These are phyloP conservation scores for Coemansia reversa DNA, from an alignment of 192 early-diverging fungal genomes.

Conservation along the genomic window DNA sequence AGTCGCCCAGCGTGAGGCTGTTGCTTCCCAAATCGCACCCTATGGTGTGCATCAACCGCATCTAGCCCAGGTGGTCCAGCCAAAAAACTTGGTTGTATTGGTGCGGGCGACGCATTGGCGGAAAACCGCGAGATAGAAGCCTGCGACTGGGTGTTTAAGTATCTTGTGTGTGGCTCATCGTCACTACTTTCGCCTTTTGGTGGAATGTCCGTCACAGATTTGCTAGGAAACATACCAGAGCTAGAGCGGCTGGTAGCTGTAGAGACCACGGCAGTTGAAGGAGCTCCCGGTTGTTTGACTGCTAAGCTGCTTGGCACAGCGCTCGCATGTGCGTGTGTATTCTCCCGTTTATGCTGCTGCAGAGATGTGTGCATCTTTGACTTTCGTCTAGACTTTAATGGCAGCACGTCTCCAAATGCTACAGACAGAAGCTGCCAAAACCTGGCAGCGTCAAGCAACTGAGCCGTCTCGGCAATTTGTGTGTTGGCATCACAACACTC, in stretches of 20 bases:
- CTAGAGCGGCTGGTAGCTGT: constrained; percentile 39
- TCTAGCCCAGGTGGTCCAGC: not conserved
- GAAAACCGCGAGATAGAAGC: constrained; percentile 3
- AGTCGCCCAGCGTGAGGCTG: not conserved
- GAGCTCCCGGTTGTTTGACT: not conserved
- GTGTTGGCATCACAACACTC: constrained; percentile 43
- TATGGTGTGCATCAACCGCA: not conserved
- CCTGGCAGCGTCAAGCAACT: constrained; percentile 27
- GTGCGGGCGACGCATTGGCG: constrained; percentile 17
- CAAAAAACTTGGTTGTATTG: not conserved
- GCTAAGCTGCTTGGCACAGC: not conserved
- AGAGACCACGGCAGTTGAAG: constrained; percentile 7
- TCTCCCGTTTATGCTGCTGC: not conserved
- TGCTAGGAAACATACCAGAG: constrained; percentile 46
- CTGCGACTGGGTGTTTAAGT: constrained; percentile 1
- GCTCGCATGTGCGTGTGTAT: not conserved
- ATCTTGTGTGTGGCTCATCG: constrained; percentile 18
- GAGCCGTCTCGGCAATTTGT: constrained; percentile 7
- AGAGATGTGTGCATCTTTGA: not conserved
- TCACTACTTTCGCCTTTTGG: constrained; percentile 28
- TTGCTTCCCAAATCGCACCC: not conserved
- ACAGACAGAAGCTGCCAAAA: constrained; percentile 46
- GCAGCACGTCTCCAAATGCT: constrained; percentile 38
- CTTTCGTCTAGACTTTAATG: constrained; percentile 24
- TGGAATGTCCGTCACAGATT: constrained; percentile 21